Evolutionary conservation across 768 basidiomycete genomes (phyloP), one percentile per base, ranked within the genome.

Genomic region (Agaricus sinodeliciosus): DNA sequence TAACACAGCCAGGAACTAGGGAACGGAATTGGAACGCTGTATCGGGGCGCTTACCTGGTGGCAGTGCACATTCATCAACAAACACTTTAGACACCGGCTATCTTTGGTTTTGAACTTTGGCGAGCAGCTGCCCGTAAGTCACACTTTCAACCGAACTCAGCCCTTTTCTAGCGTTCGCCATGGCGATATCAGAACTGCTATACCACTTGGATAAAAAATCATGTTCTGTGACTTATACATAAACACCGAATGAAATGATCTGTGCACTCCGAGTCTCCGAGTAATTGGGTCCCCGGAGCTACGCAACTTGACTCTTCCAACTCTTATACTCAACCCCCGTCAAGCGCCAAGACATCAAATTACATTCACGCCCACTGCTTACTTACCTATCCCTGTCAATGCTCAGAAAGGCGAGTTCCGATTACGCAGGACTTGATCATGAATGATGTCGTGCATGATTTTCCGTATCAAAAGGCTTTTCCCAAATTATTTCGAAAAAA

Each of bases 1-100:
- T 46, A 53, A 53, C 51, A 54, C 52, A 54, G 46, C 45, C 46
- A 54, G 46, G 45, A 47, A 27, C 39, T 54, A 12, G 27, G 15
- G 13, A 44, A 53, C 50, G 28, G 50, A 44, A 37, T 25, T 25
- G 43, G 28, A 36, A 18, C 45, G 11, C 39, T 53, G 37, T 25
- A 37, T 41, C 28, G 45, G 45, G 25, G 18, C 45, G 52, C 45
- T 36, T 48, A 54, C 25, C 1, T 26, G 27, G 52, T 47, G 52
- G 52, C 45, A 46, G 52, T 48, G 52, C 45, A 48, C 9, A n/a
- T 22, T 48, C 45, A 54, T 54, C 52, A 53, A 18, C 35, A 19
- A 1, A 9, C 46, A 36, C 22, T 45, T 45, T 39, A 36, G 37
- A 46, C 43, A 39, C 37, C 51, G 51, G 51, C 44, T 53, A 35